Evolutionary conservation across 768 basidiomycete genomes (phyloP), one percentile per base, ranked within the genome.

Genomic region (Myochromella boudieri): DNA sequence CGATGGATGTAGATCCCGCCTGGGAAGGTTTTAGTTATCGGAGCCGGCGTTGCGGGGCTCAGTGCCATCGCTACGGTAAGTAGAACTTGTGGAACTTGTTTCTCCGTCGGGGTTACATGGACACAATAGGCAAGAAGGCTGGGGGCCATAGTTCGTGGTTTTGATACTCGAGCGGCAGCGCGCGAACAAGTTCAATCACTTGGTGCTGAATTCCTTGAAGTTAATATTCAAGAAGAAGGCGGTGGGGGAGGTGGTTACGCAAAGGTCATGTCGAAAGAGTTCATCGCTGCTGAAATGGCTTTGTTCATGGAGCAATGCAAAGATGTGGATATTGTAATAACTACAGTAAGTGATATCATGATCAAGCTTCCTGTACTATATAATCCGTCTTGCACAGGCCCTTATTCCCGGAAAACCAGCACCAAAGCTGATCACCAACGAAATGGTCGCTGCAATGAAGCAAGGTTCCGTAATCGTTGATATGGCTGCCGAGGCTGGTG

Each of bases 381-480:
- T 27, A 4, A 51, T 38, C 33, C 25, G 22, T 25, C 28, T 27
- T 26, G 15, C 25, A 1, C 37, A 87, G 85, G 91, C 88, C 46
- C 76, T 90, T 33, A 91, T 91, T 58, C 91, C 91, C 20, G 91
- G 91, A 9, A 84, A 80, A 72, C 88, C 87, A 7, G 91, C 91
- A 2, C 91, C 91, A 0, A 93, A 84, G 61, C 63, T 94, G 34
- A 91, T 94, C 59, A 88, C 84, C 4, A 74, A 82, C 51, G 85
- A 89, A 71, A 92, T 93, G 87, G 76, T 94, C 11, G 79, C 83
- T 31, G 86, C 83, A n/a, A 92, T 94, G 91, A 92, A 88, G 56
- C 89, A 88, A 68, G 91, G 91, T 20, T 93, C 91, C 4, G 83
- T 94, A 22, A 80, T 94, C 42, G 91, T 93, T 21, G 91, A 94